Evolutionary conservation across 225 moss, liverwort and hornwort species (phyloP).

Genomic region (Thuidium tamariscinum): DNA sequence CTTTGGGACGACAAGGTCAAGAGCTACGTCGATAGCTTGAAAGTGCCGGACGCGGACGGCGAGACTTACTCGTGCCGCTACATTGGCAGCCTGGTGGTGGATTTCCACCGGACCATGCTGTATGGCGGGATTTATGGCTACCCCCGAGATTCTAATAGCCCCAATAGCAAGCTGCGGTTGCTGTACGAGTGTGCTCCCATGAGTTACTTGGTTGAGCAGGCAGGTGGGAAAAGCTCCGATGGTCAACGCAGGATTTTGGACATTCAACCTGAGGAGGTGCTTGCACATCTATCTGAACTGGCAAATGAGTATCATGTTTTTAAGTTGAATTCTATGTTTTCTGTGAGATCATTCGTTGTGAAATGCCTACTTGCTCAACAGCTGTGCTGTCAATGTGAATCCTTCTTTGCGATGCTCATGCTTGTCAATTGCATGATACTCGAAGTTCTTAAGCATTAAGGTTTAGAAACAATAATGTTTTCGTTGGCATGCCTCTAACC

Average conservation of each 20-base stretch:
- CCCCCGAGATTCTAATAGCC: slow-evolving; percentile 68
- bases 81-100: slow-evolving; percentile 90
- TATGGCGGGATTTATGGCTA: slow-evolving; percentile 95
- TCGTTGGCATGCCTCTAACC: too few species aligned
- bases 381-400: not conserved
- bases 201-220: slow-evolving; percentile 94
- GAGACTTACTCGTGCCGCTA: slow-evolving; percentile 93
- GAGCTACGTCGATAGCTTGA: slow-evolving; percentile 68
- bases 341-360: not conserved
- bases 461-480: not conserved
- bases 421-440: not conserved
- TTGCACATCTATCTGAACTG: not conserved
- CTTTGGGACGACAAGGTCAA: slow-evolving; percentile 88
- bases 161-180: slow-evolving; percentile 73
- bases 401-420: not conserved
- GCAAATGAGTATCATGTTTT: not conserved
- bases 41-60: slow-evolving; percentile 53
- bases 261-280: slow-evolving; percentile 72
- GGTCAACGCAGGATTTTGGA: slow-evolving; percentile 71
- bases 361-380: not conserved
- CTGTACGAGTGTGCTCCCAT: slow-evolving; percentile 94
- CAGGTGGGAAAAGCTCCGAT: slow-evolving; percentile 89
- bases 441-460: not conserved
- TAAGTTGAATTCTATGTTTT: not conserved
- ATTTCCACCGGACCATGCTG: slow-evolving; percentile 86